Percentiles rank a stretch among this genome's conserved stretches.
These are phyloP conservation scores for Yamadazyma blattariae DNA, from an alignment of 1,139 yeast species.

Conservation along the genomic window DNA sequence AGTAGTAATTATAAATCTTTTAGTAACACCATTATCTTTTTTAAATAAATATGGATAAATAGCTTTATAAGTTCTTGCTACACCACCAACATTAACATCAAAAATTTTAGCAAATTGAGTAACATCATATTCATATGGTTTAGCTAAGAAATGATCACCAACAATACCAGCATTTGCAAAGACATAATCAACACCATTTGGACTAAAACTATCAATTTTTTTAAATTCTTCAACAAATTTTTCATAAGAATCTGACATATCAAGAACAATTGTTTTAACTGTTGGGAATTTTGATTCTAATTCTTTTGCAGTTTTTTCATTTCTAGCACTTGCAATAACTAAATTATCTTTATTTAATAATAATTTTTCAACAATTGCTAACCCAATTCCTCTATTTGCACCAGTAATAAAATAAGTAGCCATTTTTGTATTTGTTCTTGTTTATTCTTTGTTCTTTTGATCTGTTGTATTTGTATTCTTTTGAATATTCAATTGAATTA, in stretches of 20 bases:
- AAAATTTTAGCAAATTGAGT: slow-evolving; percentile 6
- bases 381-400: slow-evolving; percentile 31
- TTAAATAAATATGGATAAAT: slow-evolving; percentile 8
- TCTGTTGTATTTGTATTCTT: too few relatives aligned
- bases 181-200: slow-evolving; percentile 8
- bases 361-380: slow-evolving; percentile 20
- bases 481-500: too few relatives aligned
- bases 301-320: neutral
- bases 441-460: too few relatives aligned
- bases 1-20: slow-evolving; percentile 8
- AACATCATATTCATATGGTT: slow-evolving; percentile 6
- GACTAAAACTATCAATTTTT: slow-evolving; percentile 4
- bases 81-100: slow-evolving; percentile 7
- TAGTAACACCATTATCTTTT: neutral
- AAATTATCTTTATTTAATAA: slow-evolving; percentile 14
- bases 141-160: slow-evolving; percentile 1
- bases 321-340: slow-evolving; percentile 17
- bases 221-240: slow-evolving; percentile 1
- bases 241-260: neutral
- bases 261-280: slow-evolving; percentile 1
- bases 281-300: neutral
- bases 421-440: too few relatives aligned
- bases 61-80: slow-evolving; percentile 3
- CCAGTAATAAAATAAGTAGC: slow-evolving; percentile 21
- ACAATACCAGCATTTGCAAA: slow-evolving; percentile 3